Evolutionary conservation across 345 rosid species (phyloP).

Genomic region (Schrenkiella parvula): DNA sequence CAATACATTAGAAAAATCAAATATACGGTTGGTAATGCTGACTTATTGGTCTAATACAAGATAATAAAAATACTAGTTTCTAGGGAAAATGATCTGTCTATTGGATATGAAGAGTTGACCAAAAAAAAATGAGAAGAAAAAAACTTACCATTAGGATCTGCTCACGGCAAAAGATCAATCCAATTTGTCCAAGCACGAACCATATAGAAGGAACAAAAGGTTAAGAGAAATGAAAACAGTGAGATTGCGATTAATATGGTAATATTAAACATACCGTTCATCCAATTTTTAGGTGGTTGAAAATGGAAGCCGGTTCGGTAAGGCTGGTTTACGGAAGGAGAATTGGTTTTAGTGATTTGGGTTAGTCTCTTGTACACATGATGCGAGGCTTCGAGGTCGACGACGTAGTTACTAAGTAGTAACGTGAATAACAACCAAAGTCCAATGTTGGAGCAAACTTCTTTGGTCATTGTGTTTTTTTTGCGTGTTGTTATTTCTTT

Average conservation of each 20-base stretch:
- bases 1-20: constrained; percentile 12
- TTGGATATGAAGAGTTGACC: constrained; percentile 33
- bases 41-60: background rate
- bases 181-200: constrained; percentile 16
- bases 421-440: constrained; percentile 35
- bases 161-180: constrained; percentile 4
- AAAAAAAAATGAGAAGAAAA: background rate
- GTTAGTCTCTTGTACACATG: constrained; percentile 30
- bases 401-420: constrained; percentile 40
- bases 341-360: constrained; percentile 21
- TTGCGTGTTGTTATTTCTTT: background rate
- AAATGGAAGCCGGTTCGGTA: constrained; percentile 69
- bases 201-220: background rate
- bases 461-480: constrained; percentile 23
- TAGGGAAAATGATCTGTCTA: constrained; percentile 26
- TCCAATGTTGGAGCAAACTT: constrained; percentile 18
- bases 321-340: constrained; percentile 39
- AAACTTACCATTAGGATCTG: constrained; percentile 79
- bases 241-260: background rate
- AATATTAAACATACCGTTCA: constrained; percentile 46
- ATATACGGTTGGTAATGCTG: constrained; percentile 11
- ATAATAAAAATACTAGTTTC: background rate
- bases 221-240: background rate
- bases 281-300: constrained; percentile 74
- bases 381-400: constrained; percentile 51